Conservation (phyloP, 1,139 yeast species). For the Yamadazyma membranifaciens region DNA sequence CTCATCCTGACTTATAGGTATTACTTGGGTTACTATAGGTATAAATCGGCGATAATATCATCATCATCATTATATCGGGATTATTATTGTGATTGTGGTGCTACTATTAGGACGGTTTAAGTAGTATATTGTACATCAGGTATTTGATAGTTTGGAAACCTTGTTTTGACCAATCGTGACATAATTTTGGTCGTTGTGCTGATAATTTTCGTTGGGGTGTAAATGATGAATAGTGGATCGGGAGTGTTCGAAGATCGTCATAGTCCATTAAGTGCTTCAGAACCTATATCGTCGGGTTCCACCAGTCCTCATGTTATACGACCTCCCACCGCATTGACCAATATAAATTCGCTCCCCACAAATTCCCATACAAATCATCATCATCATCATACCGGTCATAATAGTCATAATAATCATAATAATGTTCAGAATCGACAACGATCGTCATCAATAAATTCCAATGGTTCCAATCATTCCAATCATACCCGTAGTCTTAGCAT, state of each 20-base stretch:
- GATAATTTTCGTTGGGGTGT: too few species aligned
- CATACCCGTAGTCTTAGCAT: conserved; percentile 34
- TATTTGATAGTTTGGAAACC: too few species aligned
- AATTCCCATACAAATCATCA: not conserved
- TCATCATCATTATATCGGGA: too few species aligned
- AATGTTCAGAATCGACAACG: conserved; percentile 13
- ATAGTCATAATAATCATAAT: not conserved
- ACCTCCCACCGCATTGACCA: conserved; percentile 13
- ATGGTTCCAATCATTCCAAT: conserved; percentile 25
- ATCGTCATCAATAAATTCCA: conserved; percentile 37
- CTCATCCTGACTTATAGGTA: too few species aligned
- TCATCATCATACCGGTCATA: not conserved
- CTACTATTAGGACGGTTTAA: too few species aligned
- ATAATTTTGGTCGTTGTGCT: too few species aligned
- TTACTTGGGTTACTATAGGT: too few species aligned
- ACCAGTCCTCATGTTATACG: conserved; percentile 24
- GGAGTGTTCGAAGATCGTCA: conserved; percentile 12
- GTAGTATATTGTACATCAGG: too few species aligned
- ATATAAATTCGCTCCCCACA: not conserved
- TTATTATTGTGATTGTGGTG: too few species aligned
- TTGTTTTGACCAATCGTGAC: too few species aligned
- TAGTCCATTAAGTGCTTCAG: conserved; percentile 13
- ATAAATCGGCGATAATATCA: too few species aligned
- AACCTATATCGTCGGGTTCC: conserved; percentile 16
- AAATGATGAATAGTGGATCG: not conserved